Percentiles rank a stretch among this genome's conserved stretches.
Conservation (phyloP, 139 green algal genomes). For the Edaphochlamys debaryana region DNA sequence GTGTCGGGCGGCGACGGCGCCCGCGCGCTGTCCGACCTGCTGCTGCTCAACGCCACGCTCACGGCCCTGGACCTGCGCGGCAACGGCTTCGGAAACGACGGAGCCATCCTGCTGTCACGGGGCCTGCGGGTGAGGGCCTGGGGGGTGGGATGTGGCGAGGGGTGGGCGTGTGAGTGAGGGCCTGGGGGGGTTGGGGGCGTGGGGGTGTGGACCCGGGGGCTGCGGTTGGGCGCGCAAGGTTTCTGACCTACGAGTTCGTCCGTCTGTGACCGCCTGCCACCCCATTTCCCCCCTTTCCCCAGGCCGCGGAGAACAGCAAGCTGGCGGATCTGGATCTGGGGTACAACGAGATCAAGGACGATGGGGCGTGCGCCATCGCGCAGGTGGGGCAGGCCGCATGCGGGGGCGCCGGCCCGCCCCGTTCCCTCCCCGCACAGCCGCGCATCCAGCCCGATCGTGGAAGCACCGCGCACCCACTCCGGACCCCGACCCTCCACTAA, state of each 20-base stretch:
- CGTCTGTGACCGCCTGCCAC: neutral
- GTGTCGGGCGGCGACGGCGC: constrained; percentile 82
- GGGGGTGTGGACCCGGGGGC: too few species aligned
- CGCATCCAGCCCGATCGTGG: too few species aligned
- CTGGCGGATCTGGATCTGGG: constrained; percentile 94
- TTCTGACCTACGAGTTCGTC: too few species aligned
- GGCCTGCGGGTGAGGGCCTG: constrained; percentile 44
- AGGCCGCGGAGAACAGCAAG: constrained; percentile 80
- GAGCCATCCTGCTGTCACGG: constrained; percentile 69
- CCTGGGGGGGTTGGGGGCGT: too few species aligned
- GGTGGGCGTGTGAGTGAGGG: too few species aligned
- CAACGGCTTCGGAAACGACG: constrained; percentile 91
- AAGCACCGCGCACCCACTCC: too few species aligned
- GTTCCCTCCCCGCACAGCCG: too few species aligned
- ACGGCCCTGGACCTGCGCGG: constrained; percentile 90
- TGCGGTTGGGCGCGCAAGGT: too few species aligned
- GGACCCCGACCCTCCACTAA: too few species aligned
- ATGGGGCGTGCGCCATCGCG: constrained; percentile 94
- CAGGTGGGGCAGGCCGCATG: too few species aligned
- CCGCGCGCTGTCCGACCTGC: constrained; percentile 83
- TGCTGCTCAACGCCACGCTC: constrained; percentile 90
- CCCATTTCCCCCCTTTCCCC: neutral
- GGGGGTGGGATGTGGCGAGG: too few species aligned
- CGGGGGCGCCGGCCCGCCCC: too few species aligned
- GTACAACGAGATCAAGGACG: constrained; percentile 99